phyloP scores from a whole-genome alignment of 768 basidiomycete species.

The Rhodotorula graminis region DNA sequence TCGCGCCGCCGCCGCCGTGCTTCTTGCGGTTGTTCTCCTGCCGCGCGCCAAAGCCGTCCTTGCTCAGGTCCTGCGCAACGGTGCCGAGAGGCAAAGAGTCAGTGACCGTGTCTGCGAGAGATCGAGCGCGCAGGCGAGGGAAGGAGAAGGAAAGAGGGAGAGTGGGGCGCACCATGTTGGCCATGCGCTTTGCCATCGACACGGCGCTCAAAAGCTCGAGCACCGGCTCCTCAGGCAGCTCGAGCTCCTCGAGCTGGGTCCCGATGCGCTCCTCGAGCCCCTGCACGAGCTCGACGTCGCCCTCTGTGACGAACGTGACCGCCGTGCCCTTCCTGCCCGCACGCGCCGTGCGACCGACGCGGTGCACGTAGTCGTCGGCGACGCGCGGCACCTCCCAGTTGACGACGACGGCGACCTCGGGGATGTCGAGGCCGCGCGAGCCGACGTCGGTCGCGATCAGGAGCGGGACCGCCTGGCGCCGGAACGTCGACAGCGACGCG shows the following conservation, averaged over 20 bases:
- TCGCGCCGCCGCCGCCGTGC: slow-evolving; percentile 1
- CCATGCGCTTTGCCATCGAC: slow-evolving; percentile 85
- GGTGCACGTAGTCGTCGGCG: slow-evolving; percentile 89
- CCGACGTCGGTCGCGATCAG: slow-evolving; percentile 93
- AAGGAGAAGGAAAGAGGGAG: not conserved
- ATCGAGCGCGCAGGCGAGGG: not conserved
- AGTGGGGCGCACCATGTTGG: slow-evolving; percentile 70
- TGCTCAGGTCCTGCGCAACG: slow-evolving; percentile 56
- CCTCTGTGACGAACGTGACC: slow-evolving; percentile 89
- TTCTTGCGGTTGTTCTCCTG: slow-evolving; percentile 66
- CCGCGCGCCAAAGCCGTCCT: slow-evolving; percentile 80
- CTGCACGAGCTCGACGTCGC: slow-evolving; percentile 77
- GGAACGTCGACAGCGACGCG: slow-evolving; percentile 75
- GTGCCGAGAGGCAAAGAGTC: not conserved
- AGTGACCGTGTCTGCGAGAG: no score
- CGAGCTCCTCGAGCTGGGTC: slow-evolving; percentile 69
- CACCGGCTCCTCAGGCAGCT: slow-evolving; percentile 70
- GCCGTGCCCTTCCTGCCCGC: slow-evolving; percentile 85
- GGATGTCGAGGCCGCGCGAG: slow-evolving; percentile 89
- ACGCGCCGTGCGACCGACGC: slow-evolving; percentile 94
- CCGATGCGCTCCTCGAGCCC: slow-evolving; percentile 79
- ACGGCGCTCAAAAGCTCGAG: slow-evolving; percentile 79
- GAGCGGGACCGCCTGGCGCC: slow-evolving; percentile 78
- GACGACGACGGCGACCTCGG: slow-evolving; percentile 89
- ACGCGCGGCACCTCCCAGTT: slow-evolving; percentile 89